phyloP scores from a whole-genome alignment of 2,329 filamentous ascomycete species.

The Exophiala mesophila region DNA sequence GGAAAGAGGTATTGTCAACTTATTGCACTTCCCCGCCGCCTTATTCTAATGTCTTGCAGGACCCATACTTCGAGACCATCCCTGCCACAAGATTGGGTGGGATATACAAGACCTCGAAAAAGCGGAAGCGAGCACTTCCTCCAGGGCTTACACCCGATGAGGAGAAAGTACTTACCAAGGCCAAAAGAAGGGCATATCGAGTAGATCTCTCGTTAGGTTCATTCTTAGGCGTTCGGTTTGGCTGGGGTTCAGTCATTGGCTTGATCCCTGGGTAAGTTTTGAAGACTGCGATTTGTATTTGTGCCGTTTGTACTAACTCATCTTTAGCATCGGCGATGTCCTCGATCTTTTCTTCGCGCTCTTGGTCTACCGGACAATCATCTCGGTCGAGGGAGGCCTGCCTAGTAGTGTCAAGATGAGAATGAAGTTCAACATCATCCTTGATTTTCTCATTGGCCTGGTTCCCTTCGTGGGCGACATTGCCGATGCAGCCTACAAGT shows the following conservation, averaged over 20 bases:
- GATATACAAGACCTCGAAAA: constrained; percentile 65
- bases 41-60: constrained; percentile 47
- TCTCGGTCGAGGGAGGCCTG: constrained; percentile 71
- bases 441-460: constrained; percentile 47
- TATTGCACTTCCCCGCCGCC: constrained; percentile 2
- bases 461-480: constrained; percentile 49
- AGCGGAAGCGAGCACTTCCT: constrained; percentile 77
- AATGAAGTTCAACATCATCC: constrained; percentile 74
- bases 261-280: constrained; percentile 70
- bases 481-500: constrained; percentile 44
- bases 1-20: constrained; percentile 46
- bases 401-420: constrained; percentile 49
- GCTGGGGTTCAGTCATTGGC: constrained; percentile 83
- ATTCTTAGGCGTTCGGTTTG: constrained; percentile 75
- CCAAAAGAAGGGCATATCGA: constrained; percentile 78
- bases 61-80: constrained; percentile 84
- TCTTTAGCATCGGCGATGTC: constrained; percentile 65
- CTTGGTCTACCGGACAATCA: constrained; percentile 68
- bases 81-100: constrained; percentile 57
- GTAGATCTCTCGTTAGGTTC: constrained; percentile 82
- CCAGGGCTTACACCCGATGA: constrained; percentile 79
- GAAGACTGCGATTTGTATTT: not conserved
- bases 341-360: constrained; percentile 69
- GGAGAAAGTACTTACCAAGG: constrained; percentile 72
- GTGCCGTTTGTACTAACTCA: constrained; percentile 12